Evolutionary conservation across 495 filamentous ascomycete genomes (phyloP), one percentile per base, ranked within the genome.

Genomic region (Astrothelium macrocarpum): DNA sequence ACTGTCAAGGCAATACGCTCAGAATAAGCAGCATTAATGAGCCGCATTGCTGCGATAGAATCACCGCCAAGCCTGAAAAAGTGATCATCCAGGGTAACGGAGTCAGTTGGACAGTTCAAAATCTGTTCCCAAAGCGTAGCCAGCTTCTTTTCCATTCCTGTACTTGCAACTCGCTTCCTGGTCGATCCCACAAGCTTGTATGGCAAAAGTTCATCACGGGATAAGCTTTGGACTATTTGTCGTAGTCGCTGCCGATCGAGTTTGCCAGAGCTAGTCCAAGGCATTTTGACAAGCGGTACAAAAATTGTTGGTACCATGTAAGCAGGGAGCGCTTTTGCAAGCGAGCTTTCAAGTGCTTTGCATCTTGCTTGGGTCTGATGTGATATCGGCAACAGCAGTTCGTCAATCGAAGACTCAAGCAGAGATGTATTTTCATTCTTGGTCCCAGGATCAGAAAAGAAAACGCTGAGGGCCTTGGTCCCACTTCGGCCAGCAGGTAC

Each of bases 221-320:
- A 29, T 20, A 73, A 68, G 53, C 23, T 49, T 64, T 71, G 31
- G 60, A 74, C 76, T 1, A 69, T 68, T 2, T 75, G 71, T 43
- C 85, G 78, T 20, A 95, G 70, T 1, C 72, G 69, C 64, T 84
- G 87, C 58, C 84, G 81, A 67, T 95, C 86, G 2, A 89, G 76
- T 64, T 95, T 95, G 1, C 90, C 90, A 0, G 88, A 91, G n/a
- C 88, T 73, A 18, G 92, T 75, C 29, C 83, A 81, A 1, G 90
- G 90, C 29, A 93, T 82, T 26, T 80, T 74, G 12, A 75, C 49
- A 49, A 87, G 70, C 0, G 87, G 65, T 2, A 89, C 72, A 36
- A 92, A 76, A 61, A 91, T 85, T 5, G 80, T 77, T 5, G 90
- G 90, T 0, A 91, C 73, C 90, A 94, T 94, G 68, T 86, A 90